Conservation (phyloP, 2,329 filamentous ascomycete species). For the Neobulgaria alba region DNA sequence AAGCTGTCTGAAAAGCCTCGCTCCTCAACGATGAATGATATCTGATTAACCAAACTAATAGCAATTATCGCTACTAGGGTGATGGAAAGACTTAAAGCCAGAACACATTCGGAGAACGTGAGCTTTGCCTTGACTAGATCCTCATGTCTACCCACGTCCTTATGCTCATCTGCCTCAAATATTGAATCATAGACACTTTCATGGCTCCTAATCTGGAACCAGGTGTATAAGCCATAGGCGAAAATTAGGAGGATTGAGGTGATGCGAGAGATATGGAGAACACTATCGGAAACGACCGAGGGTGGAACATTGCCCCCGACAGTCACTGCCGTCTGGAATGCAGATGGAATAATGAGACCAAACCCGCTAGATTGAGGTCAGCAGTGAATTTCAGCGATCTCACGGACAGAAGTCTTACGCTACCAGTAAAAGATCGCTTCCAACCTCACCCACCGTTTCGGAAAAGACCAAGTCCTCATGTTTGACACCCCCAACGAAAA, state of each 20-base stretch:
- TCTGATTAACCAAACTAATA: constrained; percentile 64
- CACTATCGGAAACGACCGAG: constrained; percentile 39
- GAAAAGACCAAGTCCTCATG: constrained; percentile 64
- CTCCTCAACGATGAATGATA: constrained; percentile 49
- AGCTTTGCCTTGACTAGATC: constrained; percentile 57
- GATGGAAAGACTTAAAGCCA: constrained; percentile 57
- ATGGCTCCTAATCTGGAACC: constrained; percentile 69
- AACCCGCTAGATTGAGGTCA: constrained; percentile 33
- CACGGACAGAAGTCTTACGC: constrained; percentile 47
- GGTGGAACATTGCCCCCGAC: constrained; percentile 26
- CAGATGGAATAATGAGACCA: constrained; percentile 34
- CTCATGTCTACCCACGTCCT: constrained; percentile 54
- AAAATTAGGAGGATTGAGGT: constrained; percentile 63
- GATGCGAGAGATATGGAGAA: constrained; percentile 59
- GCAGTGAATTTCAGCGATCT: neutral
- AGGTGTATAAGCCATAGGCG: constrained; percentile 58
- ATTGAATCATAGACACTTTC: constrained; percentile 69
- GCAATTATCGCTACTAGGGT: constrained; percentile 66
- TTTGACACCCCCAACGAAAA: constrained; percentile 65
- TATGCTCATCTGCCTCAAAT: constrained; percentile 60
- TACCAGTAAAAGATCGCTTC: constrained; percentile 67
- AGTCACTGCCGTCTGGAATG: constrained; percentile 42
- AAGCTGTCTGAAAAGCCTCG: constrained; percentile 47
- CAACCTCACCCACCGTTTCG: constrained; percentile 68
- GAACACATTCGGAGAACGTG: constrained; percentile 62